phyloP scores from a whole-genome alignment of 2,329 filamentous ascomycete species.

The Aspergillus fructus region DNA sequence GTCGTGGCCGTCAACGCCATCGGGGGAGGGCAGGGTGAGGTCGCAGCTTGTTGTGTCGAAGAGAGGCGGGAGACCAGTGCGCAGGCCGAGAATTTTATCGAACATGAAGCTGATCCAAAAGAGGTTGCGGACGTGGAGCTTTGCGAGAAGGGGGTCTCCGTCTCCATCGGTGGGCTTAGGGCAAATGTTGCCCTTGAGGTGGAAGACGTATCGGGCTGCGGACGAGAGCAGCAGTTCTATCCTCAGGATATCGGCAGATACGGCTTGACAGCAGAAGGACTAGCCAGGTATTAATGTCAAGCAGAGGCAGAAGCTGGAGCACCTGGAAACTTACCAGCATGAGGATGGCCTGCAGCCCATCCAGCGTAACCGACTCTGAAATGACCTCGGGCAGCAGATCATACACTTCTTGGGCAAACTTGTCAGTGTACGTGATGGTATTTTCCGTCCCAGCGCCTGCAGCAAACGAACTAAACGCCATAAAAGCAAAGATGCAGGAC shows the following conservation, averaged over 20 bases:
- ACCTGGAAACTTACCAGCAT: conserved; percentile 3
- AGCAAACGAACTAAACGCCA: conserved; percentile 1
- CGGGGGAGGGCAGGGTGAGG: not conserved
- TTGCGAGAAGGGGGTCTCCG: too few species aligned
- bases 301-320: too few species aligned
- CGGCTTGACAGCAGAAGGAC: not conserved
- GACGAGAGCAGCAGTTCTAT: not conserved
- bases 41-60: conserved; percentile 10
- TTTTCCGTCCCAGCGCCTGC: not conserved
- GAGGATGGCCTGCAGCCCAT: conserved; percentile 12
- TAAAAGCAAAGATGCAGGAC: conserved; percentile 13
- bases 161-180: not conserved
- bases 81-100: conserved; percentile 8
- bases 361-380: conserved; percentile 5
- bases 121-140: conserved; percentile 1
- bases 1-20: not conserved
- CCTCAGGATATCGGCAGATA: not conserved
- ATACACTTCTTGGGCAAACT: not conserved
- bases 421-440: not conserved
- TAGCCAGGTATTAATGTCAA: not conserved
- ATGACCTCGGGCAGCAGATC: not conserved
- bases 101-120: conserved; percentile 13
- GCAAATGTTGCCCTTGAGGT: conserved; percentile 11
- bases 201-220: conserved; percentile 11
- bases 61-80: conserved; percentile 9